Conservation (phyloP, 2,329 filamentous ascomycete species). For the Bertia moriformis region DNA sequence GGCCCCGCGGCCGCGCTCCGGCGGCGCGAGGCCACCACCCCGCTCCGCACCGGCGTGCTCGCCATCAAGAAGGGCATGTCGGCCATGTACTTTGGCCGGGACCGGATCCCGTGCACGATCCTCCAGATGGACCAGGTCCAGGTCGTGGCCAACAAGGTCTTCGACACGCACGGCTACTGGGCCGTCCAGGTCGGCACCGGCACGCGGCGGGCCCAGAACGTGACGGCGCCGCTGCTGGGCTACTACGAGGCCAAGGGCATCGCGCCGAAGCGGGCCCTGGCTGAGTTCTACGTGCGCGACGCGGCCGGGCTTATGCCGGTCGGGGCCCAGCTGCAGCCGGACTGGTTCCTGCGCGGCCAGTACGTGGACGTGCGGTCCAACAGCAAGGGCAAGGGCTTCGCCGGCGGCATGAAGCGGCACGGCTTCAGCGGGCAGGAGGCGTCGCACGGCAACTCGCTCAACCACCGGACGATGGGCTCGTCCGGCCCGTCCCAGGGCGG, state of each 20-base stretch:
- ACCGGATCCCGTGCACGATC: constrained; percentile 74
- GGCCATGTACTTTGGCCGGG: constrained; percentile 67
- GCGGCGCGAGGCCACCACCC: constrained; percentile 42
- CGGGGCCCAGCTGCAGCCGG: constrained; percentile 63
- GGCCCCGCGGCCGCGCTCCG: constrained; percentile 45
- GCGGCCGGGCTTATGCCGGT: constrained; percentile 60
- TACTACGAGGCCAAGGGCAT: constrained; percentile 75
- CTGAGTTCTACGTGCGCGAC: constrained; percentile 74
- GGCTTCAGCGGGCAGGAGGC: constrained; percentile 79
- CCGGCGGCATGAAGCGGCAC: constrained; percentile 94
- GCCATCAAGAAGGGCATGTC: constrained; percentile 94
- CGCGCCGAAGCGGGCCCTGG: constrained; percentile 68
- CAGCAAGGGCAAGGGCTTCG: constrained; percentile 80
- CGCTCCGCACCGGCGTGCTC: constrained; percentile 64
- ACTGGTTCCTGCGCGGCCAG: constrained; percentile 83
- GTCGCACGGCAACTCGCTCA: constrained; percentile 88
- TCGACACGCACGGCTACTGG: constrained; percentile 72
- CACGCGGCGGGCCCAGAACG: constrained; percentile 57
- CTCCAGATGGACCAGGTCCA: constrained; percentile 87
- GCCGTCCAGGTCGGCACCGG: constrained; percentile 82
- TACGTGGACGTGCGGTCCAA: constrained; percentile 73
- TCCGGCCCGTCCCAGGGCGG: constrained; percentile 79
- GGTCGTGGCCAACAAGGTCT: constrained; percentile 75
- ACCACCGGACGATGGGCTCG: constrained; percentile 84
- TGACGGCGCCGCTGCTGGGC: constrained; percentile 70